Percentiles rank a stretch among this genome's conserved stretches.
Evolutionary conservation across 2,329 filamentous ascomycete species (phyloP).

Genomic region (Trichoderma lentiforme): DNA sequence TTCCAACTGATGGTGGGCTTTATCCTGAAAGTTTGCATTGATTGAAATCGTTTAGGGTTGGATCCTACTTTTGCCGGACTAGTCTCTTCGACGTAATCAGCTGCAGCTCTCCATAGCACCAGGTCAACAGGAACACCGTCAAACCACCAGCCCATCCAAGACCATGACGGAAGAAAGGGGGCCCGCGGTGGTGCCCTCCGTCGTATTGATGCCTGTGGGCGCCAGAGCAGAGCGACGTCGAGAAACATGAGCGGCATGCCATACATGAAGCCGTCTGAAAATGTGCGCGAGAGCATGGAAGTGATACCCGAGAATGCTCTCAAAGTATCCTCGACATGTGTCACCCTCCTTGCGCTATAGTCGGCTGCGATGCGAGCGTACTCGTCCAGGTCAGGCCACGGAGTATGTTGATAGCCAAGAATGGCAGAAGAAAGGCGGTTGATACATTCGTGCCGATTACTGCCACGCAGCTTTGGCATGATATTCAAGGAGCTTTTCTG

Average conservation of each 20-base stretch:
- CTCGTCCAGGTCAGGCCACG: constrained; percentile 47
- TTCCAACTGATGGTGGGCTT: constrained; percentile 38
- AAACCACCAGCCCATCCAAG: constrained; percentile 49
- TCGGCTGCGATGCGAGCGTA: constrained; percentile 44
- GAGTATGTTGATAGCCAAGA: constrained; percentile 39
- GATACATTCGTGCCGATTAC: constrained; percentile 32
- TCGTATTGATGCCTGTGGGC: constrained; percentile 42
- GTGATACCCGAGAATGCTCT: constrained; percentile 44
- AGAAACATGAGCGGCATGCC: constrained; percentile 47
- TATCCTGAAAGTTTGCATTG: constrained; percentile 38
- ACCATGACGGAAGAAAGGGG: constrained; percentile 44
- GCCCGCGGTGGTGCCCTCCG: constrained; percentile 36
- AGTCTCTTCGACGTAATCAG: constrained; percentile 42
- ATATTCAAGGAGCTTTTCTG: constrained; percentile 33
- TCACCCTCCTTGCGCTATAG: constrained; percentile 40
- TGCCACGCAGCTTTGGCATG: constrained; percentile 32
- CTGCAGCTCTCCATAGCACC: constrained; percentile 41
- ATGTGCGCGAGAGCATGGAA: constrained; percentile 39
- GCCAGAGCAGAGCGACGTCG: constrained; percentile 44
- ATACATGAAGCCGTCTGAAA: constrained; percentile 42
- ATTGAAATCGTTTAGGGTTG: constrained; percentile 35
- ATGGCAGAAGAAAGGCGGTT: constrained; percentile 32
- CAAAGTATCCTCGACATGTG: constrained; percentile 41
- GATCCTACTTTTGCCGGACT: constrained; percentile 31
- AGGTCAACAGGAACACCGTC: constrained; percentile 43